Evolutionary conservation across 169 alveolate species (phyloP).

Genomic region (Plasmodium gonderi): DNA sequence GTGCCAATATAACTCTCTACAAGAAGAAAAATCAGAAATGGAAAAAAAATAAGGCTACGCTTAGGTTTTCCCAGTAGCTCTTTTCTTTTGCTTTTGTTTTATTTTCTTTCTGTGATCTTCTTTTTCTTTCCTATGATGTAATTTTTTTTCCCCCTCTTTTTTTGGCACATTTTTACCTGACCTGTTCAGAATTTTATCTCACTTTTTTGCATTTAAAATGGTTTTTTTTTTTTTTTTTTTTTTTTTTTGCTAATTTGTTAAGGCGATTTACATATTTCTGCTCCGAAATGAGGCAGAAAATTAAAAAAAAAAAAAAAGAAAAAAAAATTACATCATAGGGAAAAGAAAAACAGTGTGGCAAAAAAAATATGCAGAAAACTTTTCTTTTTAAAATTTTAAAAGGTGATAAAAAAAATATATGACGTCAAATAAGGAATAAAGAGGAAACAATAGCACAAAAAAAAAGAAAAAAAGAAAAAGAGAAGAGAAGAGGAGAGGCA

Average conservation of each 20-base stretch:
- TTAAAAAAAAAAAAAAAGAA: neutral
- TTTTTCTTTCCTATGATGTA: neutral
- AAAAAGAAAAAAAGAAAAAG: neutral
- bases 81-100: neutral
- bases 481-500: too few species aligned
- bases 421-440: neutral
- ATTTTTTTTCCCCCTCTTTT: neutral
- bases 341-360: too few species aligned
- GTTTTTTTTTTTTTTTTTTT: neutral
- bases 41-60: neutral
- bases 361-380: neutral
- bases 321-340: too few species aligned
- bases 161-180: neutral
- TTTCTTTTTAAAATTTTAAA: neutral
- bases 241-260: slow-evolving; percentile 17
- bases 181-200: slow-evolving; percentile 11
- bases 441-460: neutral
- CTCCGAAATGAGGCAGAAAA: slow-evolving; percentile 20
- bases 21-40: neutral
- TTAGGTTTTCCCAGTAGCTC: neutral
- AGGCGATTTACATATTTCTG: neutral
- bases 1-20: neutral
- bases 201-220: neutral
- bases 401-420: neutral
- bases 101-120: neutral